Conservation (phyloP, 768 basidiomycete species). For the Terana coerulea region DNA sequence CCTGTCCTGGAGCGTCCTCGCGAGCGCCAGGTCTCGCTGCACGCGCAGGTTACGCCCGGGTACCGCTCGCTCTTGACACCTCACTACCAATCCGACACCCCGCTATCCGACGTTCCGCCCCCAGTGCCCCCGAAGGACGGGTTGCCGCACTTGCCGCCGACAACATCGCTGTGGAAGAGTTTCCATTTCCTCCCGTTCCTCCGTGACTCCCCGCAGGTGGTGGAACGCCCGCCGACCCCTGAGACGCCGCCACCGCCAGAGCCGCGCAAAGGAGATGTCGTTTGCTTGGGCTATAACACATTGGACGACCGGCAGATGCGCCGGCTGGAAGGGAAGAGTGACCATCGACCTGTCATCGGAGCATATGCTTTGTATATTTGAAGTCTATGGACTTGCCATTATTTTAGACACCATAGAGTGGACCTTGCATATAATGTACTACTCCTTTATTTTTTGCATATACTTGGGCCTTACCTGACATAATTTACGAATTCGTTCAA, state of each 20-base stretch:
- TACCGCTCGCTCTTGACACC: neutral
- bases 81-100: neutral
- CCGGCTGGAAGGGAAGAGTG: constrained; percentile 71
- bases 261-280: constrained; percentile 62
- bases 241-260: constrained; percentile 14
- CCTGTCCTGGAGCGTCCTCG: neutral
- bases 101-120: constrained; percentile 1
- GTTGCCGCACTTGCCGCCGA: constrained; percentile 1
- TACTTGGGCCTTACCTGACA: neutral
- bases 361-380: constrained; percentile 65
- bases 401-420: neutral
- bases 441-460: neutral
- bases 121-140: constrained; percentile 14
- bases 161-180: constrained; percentile 40
- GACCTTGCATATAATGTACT: constrained; percentile 1
- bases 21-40: neutral
- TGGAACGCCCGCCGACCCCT: constrained; percentile 17
- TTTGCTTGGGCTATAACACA: constrained; percentile 69
- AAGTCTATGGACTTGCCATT: constrained; percentile 2
- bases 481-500: neutral
- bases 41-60: neutral
- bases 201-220: constrained; percentile 30
- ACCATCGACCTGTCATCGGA: constrained; percentile 85
- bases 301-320: constrained; percentile 75
- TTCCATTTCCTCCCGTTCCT: constrained; percentile 43